Conservation (phyloP, 2,329 filamentous ascomycete genomes). For the Aspergillus terreus region DNA sequence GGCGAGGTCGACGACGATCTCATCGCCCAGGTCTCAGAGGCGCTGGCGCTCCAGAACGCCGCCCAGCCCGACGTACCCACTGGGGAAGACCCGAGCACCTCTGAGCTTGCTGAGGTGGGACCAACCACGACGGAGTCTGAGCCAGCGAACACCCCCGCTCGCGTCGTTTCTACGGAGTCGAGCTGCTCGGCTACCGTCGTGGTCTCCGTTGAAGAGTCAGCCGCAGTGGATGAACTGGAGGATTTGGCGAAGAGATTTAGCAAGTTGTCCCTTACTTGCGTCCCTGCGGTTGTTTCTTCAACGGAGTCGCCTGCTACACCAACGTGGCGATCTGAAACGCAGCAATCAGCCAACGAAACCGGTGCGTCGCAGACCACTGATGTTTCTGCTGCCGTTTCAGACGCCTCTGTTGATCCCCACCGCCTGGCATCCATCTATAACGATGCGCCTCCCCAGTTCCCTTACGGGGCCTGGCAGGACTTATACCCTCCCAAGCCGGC, state of each 20-base stretch:
- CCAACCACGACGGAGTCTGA: slow-evolving; percentile 10
- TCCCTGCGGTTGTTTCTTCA: slow-evolving; percentile 8
- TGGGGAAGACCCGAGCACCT: slow-evolving; percentile 3
- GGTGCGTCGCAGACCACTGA: not conserved
- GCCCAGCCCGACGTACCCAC: not conserved
- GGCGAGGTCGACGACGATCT: not conserved
- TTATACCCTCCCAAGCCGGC: not conserved
- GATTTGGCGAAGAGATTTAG: slow-evolving; percentile 6
- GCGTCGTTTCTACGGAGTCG: not conserved
- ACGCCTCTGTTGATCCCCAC: slow-evolving; percentile 6
- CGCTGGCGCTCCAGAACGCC: not conserved
- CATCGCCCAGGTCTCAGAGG: not conserved
- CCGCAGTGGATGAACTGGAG: slow-evolving; percentile 10
- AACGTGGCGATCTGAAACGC: slow-evolving; percentile 9
- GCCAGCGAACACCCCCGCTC: not conserved
- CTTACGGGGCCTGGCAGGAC: not conserved
- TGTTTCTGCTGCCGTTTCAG: slow-evolving; percentile 3
- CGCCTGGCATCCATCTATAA: slow-evolving; percentile 6
- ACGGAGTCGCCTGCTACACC: slow-evolving; percentile 6
- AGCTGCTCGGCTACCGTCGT: slow-evolving; percentile 3
- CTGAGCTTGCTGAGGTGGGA: slow-evolving; percentile 11
- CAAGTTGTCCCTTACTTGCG: slow-evolving; percentile 7
- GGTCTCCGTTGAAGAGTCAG: slow-evolving; percentile 9
- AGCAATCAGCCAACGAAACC: slow-evolving; percentile 2
- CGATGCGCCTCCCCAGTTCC: not conserved